These are phyloP conservation scores for Zygoascus flipseniorum DNA, from an alignment of 805 yeast genomes.

Conservation along the genomic window DNA sequence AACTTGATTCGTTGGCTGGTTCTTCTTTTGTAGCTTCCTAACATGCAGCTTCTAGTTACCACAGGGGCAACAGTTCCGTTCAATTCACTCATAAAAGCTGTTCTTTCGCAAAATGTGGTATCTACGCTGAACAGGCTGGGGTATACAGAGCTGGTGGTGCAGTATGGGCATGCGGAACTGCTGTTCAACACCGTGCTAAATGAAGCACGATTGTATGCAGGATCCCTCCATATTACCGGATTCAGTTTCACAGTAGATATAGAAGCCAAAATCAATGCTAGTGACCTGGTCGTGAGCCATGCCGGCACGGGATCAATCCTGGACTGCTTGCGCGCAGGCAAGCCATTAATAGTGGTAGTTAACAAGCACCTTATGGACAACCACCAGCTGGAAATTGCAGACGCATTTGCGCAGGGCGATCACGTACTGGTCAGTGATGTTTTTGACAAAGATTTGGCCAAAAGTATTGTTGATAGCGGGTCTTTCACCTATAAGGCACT, in stretches of 20 bases:
- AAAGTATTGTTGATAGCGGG: not conserved
- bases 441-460: not conserved
- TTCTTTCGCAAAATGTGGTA: constrained; percentile 32
- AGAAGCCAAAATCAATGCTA: constrained; percentile 32
- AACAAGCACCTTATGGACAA: constrained; percentile 75
- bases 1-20: no score
- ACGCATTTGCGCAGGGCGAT: constrained; percentile 33
- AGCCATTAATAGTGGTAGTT: constrained; percentile 59
- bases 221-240: constrained; percentile 30
- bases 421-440: constrained; percentile 6
- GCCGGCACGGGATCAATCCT: constrained; percentile 90
- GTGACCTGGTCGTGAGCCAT: constrained; percentile 71
- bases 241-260: constrained; percentile 40
- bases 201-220: constrained; percentile 1
- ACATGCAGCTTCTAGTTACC: constrained; percentile 42
- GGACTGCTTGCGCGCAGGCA: constrained; percentile 54
- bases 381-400: constrained; percentile 74
- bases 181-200: constrained; percentile 17
- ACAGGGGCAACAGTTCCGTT: constrained; percentile 93
- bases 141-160: constrained; percentile 40
- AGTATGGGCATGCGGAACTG: constrained; percentile 45
- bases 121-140: constrained; percentile 29
- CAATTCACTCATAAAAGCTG: constrained; percentile 41
- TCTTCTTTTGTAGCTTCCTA: no score
- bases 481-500: constrained; percentile 8